Evolutionary conservation across 2,329 filamentous ascomycete genomes (phyloP).

Genomic region (Trichoderma brevicompactum): DNA sequence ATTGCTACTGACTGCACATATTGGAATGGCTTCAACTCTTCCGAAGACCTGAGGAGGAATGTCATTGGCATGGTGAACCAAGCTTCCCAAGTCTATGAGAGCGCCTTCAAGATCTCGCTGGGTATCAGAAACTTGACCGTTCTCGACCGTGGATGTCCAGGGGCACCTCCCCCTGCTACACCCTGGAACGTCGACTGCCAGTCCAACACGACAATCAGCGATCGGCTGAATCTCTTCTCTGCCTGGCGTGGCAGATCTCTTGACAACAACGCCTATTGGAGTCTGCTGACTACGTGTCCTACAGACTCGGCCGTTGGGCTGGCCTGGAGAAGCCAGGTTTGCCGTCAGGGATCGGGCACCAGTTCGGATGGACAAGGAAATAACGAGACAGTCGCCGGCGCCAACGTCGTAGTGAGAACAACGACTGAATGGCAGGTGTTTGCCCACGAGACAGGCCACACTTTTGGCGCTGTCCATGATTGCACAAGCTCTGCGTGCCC

Average conservation of each 20-base stretch:
- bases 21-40: conserved; percentile 69
- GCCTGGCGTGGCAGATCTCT: conserved; percentile 77
- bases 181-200: conserved; percentile 85
- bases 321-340: conserved; percentile 91
- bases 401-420: conserved; percentile 88
- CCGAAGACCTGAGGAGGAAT: conserved; percentile 67
- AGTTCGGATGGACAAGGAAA: conserved; percentile 53
- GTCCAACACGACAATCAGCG: conserved; percentile 65
- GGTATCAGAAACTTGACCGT: conserved; percentile 86
- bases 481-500: conserved; percentile 75
- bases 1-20: conserved; percentile 95
- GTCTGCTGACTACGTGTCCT: conserved; percentile 78
- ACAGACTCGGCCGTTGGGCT: conserved; percentile 86
- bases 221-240: conserved; percentile 86
- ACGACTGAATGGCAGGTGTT: conserved; percentile 92
- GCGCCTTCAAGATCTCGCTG: conserved; percentile 91
- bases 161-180: conserved; percentile 65
- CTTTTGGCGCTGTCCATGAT: conserved; percentile 94
- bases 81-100: conserved; percentile 86
- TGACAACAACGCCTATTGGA: conserved; percentile 93
- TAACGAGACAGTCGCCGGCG: conserved; percentile 76
- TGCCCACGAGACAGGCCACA: conserved; percentile 92
- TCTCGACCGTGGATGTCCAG: conserved; percentile 74
- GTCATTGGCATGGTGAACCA: conserved; percentile 84
- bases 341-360: conserved; percentile 62